Base-by-base conservation (phyloP, 148 eudicot species). In the Simmondsia chinensis region DNA sequence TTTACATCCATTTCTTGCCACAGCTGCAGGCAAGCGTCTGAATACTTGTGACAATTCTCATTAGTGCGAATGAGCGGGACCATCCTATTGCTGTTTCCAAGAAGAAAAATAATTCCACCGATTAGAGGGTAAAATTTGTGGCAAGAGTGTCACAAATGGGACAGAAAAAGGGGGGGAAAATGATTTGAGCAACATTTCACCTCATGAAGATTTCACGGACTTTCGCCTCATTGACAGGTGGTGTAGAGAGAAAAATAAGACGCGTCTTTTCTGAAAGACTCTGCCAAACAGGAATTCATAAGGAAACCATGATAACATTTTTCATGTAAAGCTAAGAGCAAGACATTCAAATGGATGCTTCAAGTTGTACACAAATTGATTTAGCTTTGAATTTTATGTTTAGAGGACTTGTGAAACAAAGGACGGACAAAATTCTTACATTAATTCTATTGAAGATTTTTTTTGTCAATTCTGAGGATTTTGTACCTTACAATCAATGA, bases 21-120 rank as follows among this genome's bases (percentile, higher is more conserved):
- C 40, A 91, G 52, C 42, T 82, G 71, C 47, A 85, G 46, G 47
- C 85, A 79, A 44, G 94, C 97, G 43, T 76, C 93, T 24, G 97
- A 82, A 64, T 91, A 91, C 38, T n/a, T 59, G 28, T 69, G 73
- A 56, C 94, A 82, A 7, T 69, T 36, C 63, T 85, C 95, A 74
- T 91, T 91, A 57, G 94, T 79, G 44, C 97, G 94, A 26, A 68
- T 88, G 39, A 82, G 56, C 60, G n/a, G n/a, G n/a, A n/a, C n/a
- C n/a, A n/a, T n/a, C n/a, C n/a, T n/a, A n/a, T n/a, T n/a, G n/a
- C n/a, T n/a, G n/a, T n/a, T n/a, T n/a, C n/a, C n/a, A n/a, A n/a
- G n/a, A n/a, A n/a, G n/a, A n/a, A n/a, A n/a, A n/a, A n/a, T n/a
- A n/a, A n/a, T n/a, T n/a, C n/a, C n/a, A n/a, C n/a, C n/a, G n/a